phyloP scores from a whole-genome alignment of 441 rosid species.

The Euphorbia schlechtendalii region DNA sequence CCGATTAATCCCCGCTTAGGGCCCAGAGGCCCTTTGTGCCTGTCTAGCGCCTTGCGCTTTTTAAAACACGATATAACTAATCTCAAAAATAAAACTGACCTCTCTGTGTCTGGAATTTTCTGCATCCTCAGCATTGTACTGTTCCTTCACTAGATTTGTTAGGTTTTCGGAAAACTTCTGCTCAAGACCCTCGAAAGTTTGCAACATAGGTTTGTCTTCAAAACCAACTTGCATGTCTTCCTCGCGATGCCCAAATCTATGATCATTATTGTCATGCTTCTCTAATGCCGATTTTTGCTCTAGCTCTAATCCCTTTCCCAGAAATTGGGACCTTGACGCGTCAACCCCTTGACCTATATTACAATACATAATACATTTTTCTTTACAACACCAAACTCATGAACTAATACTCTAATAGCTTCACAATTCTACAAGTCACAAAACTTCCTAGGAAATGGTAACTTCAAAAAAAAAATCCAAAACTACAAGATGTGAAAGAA shows the following conservation, averaged over 20 bases:
- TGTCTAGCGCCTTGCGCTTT: too few relatives aligned
- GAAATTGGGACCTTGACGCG: constrained; percentile 55
- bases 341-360: constrained; percentile 67
- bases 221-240: constrained; percentile 21
- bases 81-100: constrained; percentile 18
- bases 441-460: not conserved
- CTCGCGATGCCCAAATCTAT: constrained; percentile 48
- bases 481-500: not conserved
- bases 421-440: not conserved
- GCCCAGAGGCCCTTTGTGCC: too few relatives aligned
- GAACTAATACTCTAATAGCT: not conserved
- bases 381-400: constrained; percentile 1
- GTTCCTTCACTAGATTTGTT: constrained; percentile 24
- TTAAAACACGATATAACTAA: not conserved
- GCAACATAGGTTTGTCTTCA: constrained; percentile 17
- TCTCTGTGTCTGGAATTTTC: constrained; percentile 29
- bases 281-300: constrained; percentile 46
- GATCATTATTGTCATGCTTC: constrained; percentile 39
- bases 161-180: constrained; percentile 25
- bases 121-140: constrained; percentile 27
- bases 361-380: constrained; percentile 8
- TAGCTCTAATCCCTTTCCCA: constrained; percentile 34
- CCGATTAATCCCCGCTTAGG: too few relatives aligned
- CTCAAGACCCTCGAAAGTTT: constrained; percentile 24
- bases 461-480: too few relatives aligned